A percentile compares a stretch with the other conserved stretches of the same genome.
These are phyloP conservation scores for Meyerozyma smithsonii DNA, from an alignment of 1,139 yeast genomes.

Conservation along the genomic window DNA sequence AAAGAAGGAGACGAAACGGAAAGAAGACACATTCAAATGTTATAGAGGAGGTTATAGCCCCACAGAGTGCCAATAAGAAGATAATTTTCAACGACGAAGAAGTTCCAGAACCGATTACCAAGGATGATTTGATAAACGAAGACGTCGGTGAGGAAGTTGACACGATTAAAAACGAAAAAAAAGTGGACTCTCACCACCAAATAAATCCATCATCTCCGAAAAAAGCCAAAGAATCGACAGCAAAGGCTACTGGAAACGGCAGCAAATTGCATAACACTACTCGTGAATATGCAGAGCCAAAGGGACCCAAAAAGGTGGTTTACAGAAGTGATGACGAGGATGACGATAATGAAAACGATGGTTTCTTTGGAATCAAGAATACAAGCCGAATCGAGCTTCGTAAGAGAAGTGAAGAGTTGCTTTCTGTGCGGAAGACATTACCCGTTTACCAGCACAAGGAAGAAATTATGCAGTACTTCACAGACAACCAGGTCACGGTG, in stretches of 20 bases:
- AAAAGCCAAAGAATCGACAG: conserved; percentile 4
- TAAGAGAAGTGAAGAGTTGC: conserved; percentile 42
- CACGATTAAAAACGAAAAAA: not conserved
- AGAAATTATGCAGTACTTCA: conserved; percentile 53
- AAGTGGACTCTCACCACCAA: conserved; percentile 4
- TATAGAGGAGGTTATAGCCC: not conserved
- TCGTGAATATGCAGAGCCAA: conserved; percentile 1
- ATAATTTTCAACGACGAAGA: conserved; percentile 4
- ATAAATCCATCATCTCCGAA: conserved; percentile 3
- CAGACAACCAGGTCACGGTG: conserved; percentile 61
- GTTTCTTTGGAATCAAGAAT: conserved; percentile 10
- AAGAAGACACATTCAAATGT: not conserved
- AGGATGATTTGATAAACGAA: conserved; percentile 2
- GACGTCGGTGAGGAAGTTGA: not conserved
- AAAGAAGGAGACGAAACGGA: conserved; percentile 5
- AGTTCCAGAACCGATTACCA: not conserved
- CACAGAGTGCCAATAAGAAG: not conserved
- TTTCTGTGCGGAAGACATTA: conserved; percentile 50
- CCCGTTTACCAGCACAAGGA: conserved; percentile 77
- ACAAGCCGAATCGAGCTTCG: conserved; percentile 20
- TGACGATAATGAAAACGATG: conserved; percentile 28
- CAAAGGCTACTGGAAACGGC: conserved; percentile 4
- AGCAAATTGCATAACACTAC: not conserved
- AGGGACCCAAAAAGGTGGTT: conserved; percentile 4
- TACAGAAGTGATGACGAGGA: conserved; percentile 15